These are phyloP conservation scores for Thyridium curvatum DNA, from an alignment of 2,329 filamentous ascomycete genomes.

Conservation along the genomic window DNA sequence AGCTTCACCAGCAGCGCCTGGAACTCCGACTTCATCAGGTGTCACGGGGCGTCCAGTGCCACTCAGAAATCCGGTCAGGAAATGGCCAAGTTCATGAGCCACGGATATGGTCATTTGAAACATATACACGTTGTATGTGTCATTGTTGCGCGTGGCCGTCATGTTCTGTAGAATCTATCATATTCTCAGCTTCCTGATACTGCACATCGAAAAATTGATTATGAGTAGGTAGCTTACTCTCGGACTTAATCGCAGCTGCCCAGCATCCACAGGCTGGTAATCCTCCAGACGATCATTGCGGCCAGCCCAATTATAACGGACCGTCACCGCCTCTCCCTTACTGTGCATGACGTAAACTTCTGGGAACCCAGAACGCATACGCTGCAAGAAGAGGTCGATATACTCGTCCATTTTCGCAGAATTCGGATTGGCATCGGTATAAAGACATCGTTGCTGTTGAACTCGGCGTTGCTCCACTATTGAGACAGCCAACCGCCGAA, in stretches of 20 bases:
- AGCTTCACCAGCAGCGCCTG: not conserved
- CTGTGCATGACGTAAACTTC: constrained; percentile 1
- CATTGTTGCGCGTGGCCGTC: not conserved
- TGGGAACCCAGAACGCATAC: not conserved
- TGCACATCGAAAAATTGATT: not conserved
- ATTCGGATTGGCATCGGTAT: not conserved
- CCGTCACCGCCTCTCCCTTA: not conserved
- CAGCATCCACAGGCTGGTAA: not conserved
- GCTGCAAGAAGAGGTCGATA: not conserved
- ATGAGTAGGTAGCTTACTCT: not conserved
- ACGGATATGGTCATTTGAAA: constrained; percentile 1
- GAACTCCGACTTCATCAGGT: not conserved
- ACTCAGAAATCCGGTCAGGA: constrained; percentile 1
- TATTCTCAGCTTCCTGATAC: not conserved
- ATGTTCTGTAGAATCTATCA: not conserved
- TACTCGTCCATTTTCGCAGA: not conserved
- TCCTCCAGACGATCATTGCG: not conserved
- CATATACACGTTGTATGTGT: not conserved
- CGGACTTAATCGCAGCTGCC: not conserved
- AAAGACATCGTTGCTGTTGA: not conserved
- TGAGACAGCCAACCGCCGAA: not conserved
- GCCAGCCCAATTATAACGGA: not conserved
- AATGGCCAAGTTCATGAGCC: not conserved
- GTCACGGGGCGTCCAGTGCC: not conserved
- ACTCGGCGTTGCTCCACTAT: not conserved